Percentiles rank a stretch among this genome's conserved stretches.
phyloP scores from a whole-genome alignment of 75 land plant genomes.

The Picea sitchensis region DNA sequence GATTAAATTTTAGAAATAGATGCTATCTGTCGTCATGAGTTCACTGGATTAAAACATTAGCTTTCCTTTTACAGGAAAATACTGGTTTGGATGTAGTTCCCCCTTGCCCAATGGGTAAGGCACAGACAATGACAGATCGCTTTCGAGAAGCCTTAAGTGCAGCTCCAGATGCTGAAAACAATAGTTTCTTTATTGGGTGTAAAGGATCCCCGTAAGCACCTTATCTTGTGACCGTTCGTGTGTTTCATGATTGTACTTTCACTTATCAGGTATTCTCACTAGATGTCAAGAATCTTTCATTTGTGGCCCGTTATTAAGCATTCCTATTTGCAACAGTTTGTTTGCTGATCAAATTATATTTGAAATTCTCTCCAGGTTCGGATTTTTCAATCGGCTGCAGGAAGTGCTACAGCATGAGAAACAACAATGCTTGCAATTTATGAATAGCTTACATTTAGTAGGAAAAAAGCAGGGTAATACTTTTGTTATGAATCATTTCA shows the following conservation, averaged over 20 bases:
- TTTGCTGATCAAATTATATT: slow-evolving; percentile 2
- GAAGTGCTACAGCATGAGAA: background rate
- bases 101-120: slow-evolving; percentile 10
- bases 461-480: background rate
- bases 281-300: slow-evolving; percentile 1
- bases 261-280: background rate
- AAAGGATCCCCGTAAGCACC: slow-evolving; percentile 4
- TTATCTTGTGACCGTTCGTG: background rate
- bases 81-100: background rate
- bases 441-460: slow-evolving; percentile 2
- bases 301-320: background rate
- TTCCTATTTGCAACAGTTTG: background rate
- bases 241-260: slow-evolving; percentile 1
- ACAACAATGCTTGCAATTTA: background rate
- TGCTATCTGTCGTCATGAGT: background rate
- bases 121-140: slow-evolving; percentile 43
- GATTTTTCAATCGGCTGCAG: slow-evolving; percentile 4
- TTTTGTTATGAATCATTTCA: background rate
- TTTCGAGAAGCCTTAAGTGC: slow-evolving; percentile 45
- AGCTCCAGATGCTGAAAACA: slow-evolving; percentile 1
- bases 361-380: background rate
- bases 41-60: background rate
- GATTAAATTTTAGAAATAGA: background rate
- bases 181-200: background rate
- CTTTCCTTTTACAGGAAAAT: slow-evolving; percentile 6